Conservation (phyloP, 2,329 filamentous ascomycete genomes). For the Ophiosphaerella korrae region DNA sequence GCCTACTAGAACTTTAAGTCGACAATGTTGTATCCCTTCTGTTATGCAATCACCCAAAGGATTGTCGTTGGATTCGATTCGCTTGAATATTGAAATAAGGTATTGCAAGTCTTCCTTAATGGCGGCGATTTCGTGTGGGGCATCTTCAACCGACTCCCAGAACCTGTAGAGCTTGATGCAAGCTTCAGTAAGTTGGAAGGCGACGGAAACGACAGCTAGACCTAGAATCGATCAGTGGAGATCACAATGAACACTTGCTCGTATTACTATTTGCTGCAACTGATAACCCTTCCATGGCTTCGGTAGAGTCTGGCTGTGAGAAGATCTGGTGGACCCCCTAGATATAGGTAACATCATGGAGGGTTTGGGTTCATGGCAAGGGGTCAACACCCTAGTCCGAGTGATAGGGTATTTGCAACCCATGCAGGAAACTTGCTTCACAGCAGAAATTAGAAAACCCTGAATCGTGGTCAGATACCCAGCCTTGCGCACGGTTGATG, state of each 20-base stretch:
- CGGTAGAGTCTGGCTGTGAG: no score
- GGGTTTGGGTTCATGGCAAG: no score
- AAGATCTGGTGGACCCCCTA: no score
- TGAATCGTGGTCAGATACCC: no score
- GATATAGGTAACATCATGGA: no score
- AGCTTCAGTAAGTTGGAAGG: constrained; percentile 9
- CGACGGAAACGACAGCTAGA: constrained; percentile 12
- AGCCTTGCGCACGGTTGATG: no score
- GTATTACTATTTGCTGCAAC: no score
- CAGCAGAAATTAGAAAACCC: no score
- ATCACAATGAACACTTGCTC: background rate
- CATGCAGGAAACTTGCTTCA: no score
- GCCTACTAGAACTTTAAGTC: constrained; percentile 7
- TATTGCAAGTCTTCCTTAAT: constrained; percentile 19
- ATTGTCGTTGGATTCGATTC: constrained; percentile 2
- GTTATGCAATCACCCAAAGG: constrained; percentile 10
- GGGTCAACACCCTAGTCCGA: no score
- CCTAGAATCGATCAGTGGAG: constrained; percentile 1
- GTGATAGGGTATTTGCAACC: no score
- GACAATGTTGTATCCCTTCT: constrained; percentile 16
- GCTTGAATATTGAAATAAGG: constrained; percentile 13
- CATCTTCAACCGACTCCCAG: constrained; percentile 21
- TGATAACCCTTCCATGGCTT: no score
- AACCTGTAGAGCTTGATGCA: constrained; percentile 17
- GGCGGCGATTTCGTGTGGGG: constrained; percentile 12